A percentile compares a stretch with the other conserved stretches of the same genome.
phyloP scores from a whole-genome alignment of 352 stramenopile genomes.

The Bremia lactucae region DNA sequence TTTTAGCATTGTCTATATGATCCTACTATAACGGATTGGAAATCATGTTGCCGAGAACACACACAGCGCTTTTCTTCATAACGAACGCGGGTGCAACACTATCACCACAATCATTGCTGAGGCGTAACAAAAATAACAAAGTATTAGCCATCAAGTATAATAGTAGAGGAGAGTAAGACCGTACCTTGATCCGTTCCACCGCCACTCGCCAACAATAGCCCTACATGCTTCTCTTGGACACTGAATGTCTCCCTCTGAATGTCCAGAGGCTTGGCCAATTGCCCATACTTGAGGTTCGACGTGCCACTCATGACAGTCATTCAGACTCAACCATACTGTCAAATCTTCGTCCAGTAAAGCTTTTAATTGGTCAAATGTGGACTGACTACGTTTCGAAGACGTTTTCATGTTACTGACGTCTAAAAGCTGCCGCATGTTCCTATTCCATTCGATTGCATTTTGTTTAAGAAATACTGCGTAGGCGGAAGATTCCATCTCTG shows the following conservation, averaged over 20 bases:
- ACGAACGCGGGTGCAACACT: conserved; percentile 31
- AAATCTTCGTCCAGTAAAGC: conserved; percentile 28
- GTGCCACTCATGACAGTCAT: conserved; percentile 31
- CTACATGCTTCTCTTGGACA: conserved; percentile 34
- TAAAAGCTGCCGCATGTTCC: conserved; percentile 16
- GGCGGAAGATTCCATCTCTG: conserved; percentile 4
- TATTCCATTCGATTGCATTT: conserved; percentile 32
- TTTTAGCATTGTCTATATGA: too few relatives aligned
- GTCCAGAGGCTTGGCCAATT: conserved; percentile 12
- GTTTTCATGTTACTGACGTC: conserved; percentile 4
- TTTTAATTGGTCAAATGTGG: conserved; percentile 18
- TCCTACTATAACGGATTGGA: too few relatives aligned
- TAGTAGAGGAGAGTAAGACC: too few relatives aligned
- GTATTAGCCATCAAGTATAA: neutral
- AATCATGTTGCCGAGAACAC: conserved; percentile 37
- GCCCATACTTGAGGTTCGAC: conserved; percentile 44
- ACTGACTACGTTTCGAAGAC: conserved; percentile 1
- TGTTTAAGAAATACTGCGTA: conserved; percentile 19
- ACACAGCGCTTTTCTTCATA: conserved; percentile 37
- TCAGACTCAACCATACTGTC: conserved; percentile 13
- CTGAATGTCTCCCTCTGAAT: conserved; percentile 20
- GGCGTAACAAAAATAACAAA: conserved; percentile 17
- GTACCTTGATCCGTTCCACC: conserved; percentile 39
- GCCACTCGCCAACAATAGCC: conserved; percentile 35
- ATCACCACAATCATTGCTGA: too few relatives aligned